Evolutionary conservation across 345 rosid genomes (phyloP), one percentile per base, ranked within the genome.

Genomic region (Lepidium didymum): DNA sequence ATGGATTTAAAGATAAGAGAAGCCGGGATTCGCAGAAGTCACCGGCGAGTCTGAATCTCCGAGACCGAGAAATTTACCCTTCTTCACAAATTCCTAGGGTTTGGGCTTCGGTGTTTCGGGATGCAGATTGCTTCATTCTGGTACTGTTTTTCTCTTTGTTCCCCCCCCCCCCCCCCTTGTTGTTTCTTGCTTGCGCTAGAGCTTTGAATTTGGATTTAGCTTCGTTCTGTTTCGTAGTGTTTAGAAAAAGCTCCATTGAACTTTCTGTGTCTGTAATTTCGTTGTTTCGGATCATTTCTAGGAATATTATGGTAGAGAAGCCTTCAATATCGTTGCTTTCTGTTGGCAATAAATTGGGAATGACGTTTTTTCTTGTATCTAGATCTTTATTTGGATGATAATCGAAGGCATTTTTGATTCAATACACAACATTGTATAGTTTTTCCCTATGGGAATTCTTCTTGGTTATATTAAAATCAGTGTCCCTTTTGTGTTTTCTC

Each of bases 1-100:
- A 64, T 37, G 50, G 60, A 58, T 73, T 47, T 38, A 65, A 56
- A 64, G 66, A 64, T 46, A 56, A 73, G n/a, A 61, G 79, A 74
- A 58, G 73, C 59, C 74, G 46, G 70, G 62, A 72, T 70, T 72
- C 54, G 81, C 77, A 69, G 72, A 55, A 77, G 31, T 63, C 68
- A 58, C 67, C 72, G 77, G 69, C 72, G 47, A 59, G 52, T 59
- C 56, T 42, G 10, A 63, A 10, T 52, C 66, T 64, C 52, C 53
- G 64, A 9, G 16, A 46, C 51, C 61, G 59, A 5, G 15, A 59
- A 72, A 60, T 18, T 36, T n/a, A 55, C 19, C 58, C 11, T 18
- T 27, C 1, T 40, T 59, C 33, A 6, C 34, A 0, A 15, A 0
- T 50, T 7, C 52, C 67, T 73, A 75, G 54, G 78, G 69, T 62